Evolutionary conservation across 2,329 filamentous ascomycete genomes (phyloP).

Genomic region (Graphiopsis chlorocephala): DNA sequence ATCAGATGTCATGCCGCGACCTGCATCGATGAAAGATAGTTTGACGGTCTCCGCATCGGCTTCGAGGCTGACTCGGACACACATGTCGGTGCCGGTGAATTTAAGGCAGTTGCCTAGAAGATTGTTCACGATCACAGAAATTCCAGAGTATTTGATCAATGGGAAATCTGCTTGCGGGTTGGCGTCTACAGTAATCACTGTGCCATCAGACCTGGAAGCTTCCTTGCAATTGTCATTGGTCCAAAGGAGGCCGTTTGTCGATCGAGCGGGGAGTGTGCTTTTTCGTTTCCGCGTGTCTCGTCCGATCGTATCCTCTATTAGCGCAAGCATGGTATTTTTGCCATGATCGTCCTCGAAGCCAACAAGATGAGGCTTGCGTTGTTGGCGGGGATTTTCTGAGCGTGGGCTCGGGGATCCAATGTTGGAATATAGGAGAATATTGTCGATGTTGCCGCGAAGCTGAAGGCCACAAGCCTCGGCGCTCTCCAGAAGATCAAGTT

Average conservation of each 20-base stretch:
- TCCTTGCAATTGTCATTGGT: neutral
- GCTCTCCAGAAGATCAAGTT: conserved; percentile 17
- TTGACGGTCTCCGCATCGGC: conserved; percentile 21
- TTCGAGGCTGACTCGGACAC: conserved; percentile 35
- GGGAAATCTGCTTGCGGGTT: conserved; percentile 3
- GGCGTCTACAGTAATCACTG: conserved; percentile 10
- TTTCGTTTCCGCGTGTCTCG: conserved; percentile 13
- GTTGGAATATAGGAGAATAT: conserved; percentile 43
- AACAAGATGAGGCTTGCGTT: conserved; percentile 34
- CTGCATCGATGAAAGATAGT: conserved; percentile 57
- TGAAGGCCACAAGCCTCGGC: conserved; percentile 41
- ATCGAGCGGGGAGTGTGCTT: conserved; percentile 20
- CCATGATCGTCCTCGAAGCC: conserved; percentile 35
- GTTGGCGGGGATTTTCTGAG: conserved; percentile 29
- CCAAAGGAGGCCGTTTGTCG: neutral
- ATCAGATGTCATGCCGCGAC: conserved; percentile 60
- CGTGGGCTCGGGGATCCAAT: conserved; percentile 28
- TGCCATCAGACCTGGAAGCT: neutral
- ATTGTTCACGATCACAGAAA: conserved; percentile 14
- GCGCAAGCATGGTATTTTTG: conserved; percentile 47
- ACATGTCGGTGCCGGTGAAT: conserved; percentile 38
- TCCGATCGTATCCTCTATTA: conserved; percentile 41
- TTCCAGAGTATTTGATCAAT: neutral
- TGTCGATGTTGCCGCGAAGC: conserved; percentile 42
- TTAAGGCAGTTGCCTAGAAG: conserved; percentile 42